Percentiles rank a stretch among this genome's conserved stretches.
phyloP scores from a whole-genome alignment of 495 filamentous ascomycete genomes.

The Diplogelasinospora grovesii region DNA sequence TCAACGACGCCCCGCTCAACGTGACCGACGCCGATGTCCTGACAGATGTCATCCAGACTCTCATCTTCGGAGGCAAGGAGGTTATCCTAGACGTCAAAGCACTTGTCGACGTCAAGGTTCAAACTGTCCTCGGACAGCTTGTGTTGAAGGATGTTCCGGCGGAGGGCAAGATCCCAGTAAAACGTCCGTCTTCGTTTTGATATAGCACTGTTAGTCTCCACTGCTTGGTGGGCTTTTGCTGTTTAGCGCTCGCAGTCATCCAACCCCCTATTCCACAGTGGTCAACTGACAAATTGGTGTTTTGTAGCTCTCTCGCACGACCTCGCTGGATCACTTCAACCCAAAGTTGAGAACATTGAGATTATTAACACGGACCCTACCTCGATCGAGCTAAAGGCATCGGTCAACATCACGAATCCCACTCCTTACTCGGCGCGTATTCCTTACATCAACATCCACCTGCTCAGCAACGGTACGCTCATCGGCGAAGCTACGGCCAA shows the following conservation, averaged over 20 bases:
- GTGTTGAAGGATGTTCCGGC: slow-evolving; percentile 75
- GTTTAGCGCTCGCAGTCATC: background rate
- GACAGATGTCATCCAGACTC: slow-evolving; percentile 61
- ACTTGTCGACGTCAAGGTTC: slow-evolving; percentile 73
- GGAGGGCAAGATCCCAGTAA: slow-evolving; percentile 76
- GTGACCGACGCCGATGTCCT: slow-evolving; percentile 74
- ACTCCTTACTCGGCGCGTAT: slow-evolving; percentile 74
- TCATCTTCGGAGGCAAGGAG: slow-evolving; percentile 62
- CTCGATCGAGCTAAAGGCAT: slow-evolving; percentile 60
- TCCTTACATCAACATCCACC: slow-evolving; percentile 68
- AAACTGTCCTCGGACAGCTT: slow-evolving; percentile 72
- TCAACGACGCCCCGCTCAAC: slow-evolving; percentile 71
- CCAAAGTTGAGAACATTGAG: slow-evolving; percentile 55
- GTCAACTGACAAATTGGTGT: background rate
- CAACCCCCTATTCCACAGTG: slow-evolving; percentile 2
- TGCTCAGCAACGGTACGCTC: slow-evolving; percentile 64
- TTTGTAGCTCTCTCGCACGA: slow-evolving; percentile 31
- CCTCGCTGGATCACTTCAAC: slow-evolving; percentile 45
- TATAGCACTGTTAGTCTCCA: slow-evolving; percentile 44
- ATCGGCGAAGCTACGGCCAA: slow-evolving; percentile 65
- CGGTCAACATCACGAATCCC: slow-evolving; percentile 80
- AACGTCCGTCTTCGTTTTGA: slow-evolving; percentile 59
- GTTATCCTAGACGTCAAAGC: slow-evolving; percentile 67
- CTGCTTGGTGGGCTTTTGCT: slow-evolving; percentile 11
- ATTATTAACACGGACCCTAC: slow-evolving; percentile 62